These are phyloP conservation scores for Sugiyamaella boreocaroliniensis DNA, from an alignment of 805 yeast species.

Conservation along the genomic window DNA sequence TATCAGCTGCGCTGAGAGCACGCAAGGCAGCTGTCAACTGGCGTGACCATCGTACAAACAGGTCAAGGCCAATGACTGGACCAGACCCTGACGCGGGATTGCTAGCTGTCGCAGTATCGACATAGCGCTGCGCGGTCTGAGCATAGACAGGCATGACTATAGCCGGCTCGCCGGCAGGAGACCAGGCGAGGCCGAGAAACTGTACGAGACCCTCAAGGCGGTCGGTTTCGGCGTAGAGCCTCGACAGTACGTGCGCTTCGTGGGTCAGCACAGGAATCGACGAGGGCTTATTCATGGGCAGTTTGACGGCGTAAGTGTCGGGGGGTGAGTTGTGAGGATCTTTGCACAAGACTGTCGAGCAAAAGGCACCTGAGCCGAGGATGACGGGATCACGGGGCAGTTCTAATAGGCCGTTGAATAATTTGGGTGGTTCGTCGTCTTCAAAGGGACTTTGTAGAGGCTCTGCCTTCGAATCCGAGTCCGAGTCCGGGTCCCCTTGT, in stretches of 20 bases:
- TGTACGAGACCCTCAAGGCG: slow-evolving; percentile 9
- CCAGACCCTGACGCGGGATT: no score
- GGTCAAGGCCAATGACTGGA: slow-evolving; percentile 16
- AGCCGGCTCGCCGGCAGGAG: slow-evolving; percentile 7
- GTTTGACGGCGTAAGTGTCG: slow-evolving; percentile 13
- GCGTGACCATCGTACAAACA: slow-evolving; percentile 25
- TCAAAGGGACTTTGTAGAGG: not conserved
- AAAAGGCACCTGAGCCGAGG: slow-evolving; percentile 17
- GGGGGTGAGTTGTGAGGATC: not conserved
- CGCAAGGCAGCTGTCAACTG: slow-evolving; percentile 22
- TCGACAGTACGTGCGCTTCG: slow-evolving; percentile 10
- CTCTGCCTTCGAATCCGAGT: not conserved
- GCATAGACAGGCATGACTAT: slow-evolving; percentile 19
- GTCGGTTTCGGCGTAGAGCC: not conserved
- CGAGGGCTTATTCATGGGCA: slow-evolving; percentile 4
- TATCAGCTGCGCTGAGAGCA: slow-evolving; percentile 20
- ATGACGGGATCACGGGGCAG: slow-evolving; percentile 4
- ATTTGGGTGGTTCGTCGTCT: not conserved
- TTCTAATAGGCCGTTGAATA: not conserved
- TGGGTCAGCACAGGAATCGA: slow-evolving; percentile 5
- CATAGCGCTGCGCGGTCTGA: slow-evolving; percentile 10
- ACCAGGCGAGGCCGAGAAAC: slow-evolving; percentile 11
- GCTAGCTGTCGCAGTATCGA: not conserved
- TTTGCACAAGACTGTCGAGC: slow-evolving; percentile 8
- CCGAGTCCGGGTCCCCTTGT: not conserved